Percentiles rank a stretch among this genome's conserved stretches.
Evolutionary conservation across 768 basidiomycete genomes (phyloP).

Genomic region (Coprinellus micaceus): DNA sequence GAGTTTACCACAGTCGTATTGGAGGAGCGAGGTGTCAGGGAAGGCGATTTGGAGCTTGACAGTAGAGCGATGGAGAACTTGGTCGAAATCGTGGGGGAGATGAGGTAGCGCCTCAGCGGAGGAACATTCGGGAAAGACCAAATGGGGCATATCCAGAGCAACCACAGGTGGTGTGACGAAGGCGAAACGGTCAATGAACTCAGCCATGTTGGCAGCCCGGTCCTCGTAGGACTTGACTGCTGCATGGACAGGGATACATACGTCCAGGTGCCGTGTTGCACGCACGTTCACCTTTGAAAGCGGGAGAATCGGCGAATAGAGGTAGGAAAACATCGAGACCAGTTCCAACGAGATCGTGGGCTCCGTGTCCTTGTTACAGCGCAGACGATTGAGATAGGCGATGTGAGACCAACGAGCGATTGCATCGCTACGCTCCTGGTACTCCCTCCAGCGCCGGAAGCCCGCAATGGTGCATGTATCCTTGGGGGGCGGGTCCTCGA

Average conservation of each 20-base stretch:
- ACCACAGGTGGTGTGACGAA: slow-evolving; percentile 80
- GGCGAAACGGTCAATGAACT: slow-evolving; percentile 63
- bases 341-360: slow-evolving; percentile 8
- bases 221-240: slow-evolving; percentile 62
- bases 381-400: slow-evolving; percentile 68
- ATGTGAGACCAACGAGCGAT: slow-evolving; percentile 67
- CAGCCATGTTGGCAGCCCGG: slow-evolving; percentile 53
- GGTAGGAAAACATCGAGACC: slow-evolving; percentile 34
- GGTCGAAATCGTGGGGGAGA: slow-evolving; percentile 55
- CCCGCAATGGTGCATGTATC: slow-evolving; percentile 76
- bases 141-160: slow-evolving; percentile 65
- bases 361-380: slow-evolving; percentile 38
- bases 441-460: slow-evolving; percentile 52
- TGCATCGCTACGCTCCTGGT: slow-evolving; percentile 45
- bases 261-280: slow-evolving; percentile 37
- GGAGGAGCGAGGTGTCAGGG: slow-evolving; percentile 82
- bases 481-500: slow-evolving; percentile 63
- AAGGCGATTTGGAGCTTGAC: slow-evolving; percentile 93
- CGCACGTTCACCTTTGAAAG: slow-evolving; percentile 38
- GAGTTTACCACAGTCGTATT: slow-evolving; percentile 95
- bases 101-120: slow-evolving; percentile 19
- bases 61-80: slow-evolving; percentile 61
- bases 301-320: slow-evolving; percentile 51
- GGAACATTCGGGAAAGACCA: slow-evolving; percentile 48
- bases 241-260: slow-evolving; percentile 37